Conservation (phyloP, 2,329 filamentous ascomycete genomes). For the Fusarium continuum region DNA sequence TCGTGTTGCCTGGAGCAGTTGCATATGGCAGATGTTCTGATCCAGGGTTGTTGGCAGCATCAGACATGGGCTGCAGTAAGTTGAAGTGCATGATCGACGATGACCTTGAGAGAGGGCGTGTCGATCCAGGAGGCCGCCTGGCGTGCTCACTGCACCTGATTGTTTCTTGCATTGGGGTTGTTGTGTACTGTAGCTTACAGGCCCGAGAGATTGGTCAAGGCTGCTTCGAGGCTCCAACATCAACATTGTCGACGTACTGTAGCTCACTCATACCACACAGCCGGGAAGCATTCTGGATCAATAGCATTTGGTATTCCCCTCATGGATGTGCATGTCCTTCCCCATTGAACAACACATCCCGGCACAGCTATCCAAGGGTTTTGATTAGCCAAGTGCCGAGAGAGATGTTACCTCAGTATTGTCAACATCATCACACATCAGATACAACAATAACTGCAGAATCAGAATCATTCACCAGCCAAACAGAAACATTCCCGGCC, state of each 20-base stretch:
- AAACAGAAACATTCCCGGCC: background rate
- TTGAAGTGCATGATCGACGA: constrained; percentile 33
- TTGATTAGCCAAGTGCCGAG: background rate
- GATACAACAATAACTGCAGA: background rate
- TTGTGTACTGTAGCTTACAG: constrained; percentile 4
- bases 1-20: background rate
- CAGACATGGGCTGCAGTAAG: constrained; percentile 4
- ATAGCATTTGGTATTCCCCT: background rate
- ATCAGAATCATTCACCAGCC: background rate
- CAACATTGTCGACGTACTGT: background rate
- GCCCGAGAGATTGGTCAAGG: constrained; percentile 2
- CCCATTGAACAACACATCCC: constrained; percentile 14
- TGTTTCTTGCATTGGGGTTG: constrained; percentile 1
- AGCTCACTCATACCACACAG: background rate
- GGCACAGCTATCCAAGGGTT: background rate
- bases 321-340: constrained; percentile 23
- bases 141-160: background rate
- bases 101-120: constrained; percentile 11
- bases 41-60: constrained; percentile 1
- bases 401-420: no score
- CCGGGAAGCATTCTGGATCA: constrained; percentile 9
- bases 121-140: constrained; percentile 24
- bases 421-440: background rate
- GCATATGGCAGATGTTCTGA: background rate
- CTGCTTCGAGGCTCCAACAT: background rate